Base-by-base conservation (phyloP, 495 filamentous ascomycete genomes). In the Parmelia sp. region DNA sequence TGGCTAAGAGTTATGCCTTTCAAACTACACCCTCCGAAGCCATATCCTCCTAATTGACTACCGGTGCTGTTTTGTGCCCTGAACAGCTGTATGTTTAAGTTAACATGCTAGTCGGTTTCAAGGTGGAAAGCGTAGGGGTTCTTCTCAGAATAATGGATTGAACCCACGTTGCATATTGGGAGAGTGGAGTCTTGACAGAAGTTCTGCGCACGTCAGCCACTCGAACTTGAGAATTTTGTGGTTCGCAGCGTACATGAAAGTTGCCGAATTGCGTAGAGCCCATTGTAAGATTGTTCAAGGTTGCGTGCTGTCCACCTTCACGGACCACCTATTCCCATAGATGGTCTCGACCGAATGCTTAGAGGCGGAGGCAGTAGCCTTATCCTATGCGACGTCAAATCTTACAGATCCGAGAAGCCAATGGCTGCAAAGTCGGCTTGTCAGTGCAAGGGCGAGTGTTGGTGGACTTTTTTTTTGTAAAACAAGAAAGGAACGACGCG, bases 161-260 rank as follows among this genome's bases (percentile, higher is more conserved):
- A 49, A 86, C 93, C 66, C 84, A 97, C 93, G 83, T 96, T 96
- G 84, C 92, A 97, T 68, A 96, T 85, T 67, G 94, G 94, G 71
- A 99, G 81, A 66, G 93, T 97, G 67, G 92, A 92, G 79, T 96
- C 91, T 71, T 89, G 88, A 86, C 94, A 99, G 74, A 99, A 96
- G 78, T 94, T 79, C 90, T 96, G 70, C 74, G 66, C 70, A 58
- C 56, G 66, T 60, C 53, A 65, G 21, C 39, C 27, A 53, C 25
- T 58, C 40, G 27, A 60, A 45, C 36, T 63, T 58, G 40, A 45
- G 35, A 36, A 40, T 25, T 37, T 35, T 27, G 23, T 27, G 23
- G 45, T 10, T 36, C 40, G 58, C 51, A 71, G 83, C 89, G 80
- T 80, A 96, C 91, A 74, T 90, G 78, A 77, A 96, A 96, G 70